These are phyloP conservation scores for Geosmithia flava DNA, from an alignment of 2,329 filamentous ascomycete genomes.

Conservation along the genomic window DNA sequence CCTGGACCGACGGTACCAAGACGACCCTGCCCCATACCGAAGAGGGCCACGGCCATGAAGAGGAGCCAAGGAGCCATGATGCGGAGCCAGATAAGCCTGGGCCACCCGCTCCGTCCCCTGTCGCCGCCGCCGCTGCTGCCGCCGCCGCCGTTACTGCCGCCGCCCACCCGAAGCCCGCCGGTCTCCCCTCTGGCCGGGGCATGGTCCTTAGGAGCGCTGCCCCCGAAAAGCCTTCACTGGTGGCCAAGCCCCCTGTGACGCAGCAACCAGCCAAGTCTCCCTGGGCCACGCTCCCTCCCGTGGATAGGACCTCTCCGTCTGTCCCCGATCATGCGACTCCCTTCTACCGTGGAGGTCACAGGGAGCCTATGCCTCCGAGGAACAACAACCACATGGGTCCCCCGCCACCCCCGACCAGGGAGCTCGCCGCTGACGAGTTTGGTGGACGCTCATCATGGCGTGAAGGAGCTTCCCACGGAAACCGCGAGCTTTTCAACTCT, in stretches of 20 bases:
- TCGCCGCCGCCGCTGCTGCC: slow-evolving; percentile 10
- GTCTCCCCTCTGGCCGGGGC: slow-evolving; percentile 42
- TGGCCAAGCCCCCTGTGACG: slow-evolving; percentile 56
- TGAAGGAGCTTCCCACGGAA: slow-evolving; percentile 50
- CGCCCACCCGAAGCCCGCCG: slow-evolving; percentile 26
- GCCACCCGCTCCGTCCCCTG: slow-evolving; percentile 8
- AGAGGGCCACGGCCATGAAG: slow-evolving; percentile 19
- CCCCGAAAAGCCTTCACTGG: slow-evolving; percentile 58
- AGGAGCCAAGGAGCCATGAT: neutral
- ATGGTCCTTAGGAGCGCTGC: slow-evolving; percentile 52
- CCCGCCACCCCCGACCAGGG: slow-evolving; percentile 37
- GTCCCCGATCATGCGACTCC: slow-evolving; percentile 38
- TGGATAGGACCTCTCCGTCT: slow-evolving; percentile 67
- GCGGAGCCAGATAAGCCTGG: neutral
- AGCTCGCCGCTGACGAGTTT: slow-evolving; percentile 91
- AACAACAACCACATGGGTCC: slow-evolving; percentile 25
- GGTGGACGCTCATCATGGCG: slow-evolving; percentile 74
- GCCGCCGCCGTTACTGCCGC: slow-evolving; percentile 4
- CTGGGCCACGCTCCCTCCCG: slow-evolving; percentile 76
- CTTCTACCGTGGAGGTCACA: slow-evolving; percentile 33
- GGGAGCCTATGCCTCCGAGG: slow-evolving; percentile 45
- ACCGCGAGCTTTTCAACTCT: slow-evolving; percentile 84
- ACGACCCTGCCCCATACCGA: slow-evolving; percentile 57
- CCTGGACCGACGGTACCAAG: slow-evolving; percentile 82
- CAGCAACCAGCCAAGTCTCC: slow-evolving; percentile 74